A percentile compares a stretch with the other conserved stretches of the same genome.
Evolutionary conservation across 2,329 filamentous ascomycete genomes (phyloP).

Genomic region (Pyrenophora graminea): DNA sequence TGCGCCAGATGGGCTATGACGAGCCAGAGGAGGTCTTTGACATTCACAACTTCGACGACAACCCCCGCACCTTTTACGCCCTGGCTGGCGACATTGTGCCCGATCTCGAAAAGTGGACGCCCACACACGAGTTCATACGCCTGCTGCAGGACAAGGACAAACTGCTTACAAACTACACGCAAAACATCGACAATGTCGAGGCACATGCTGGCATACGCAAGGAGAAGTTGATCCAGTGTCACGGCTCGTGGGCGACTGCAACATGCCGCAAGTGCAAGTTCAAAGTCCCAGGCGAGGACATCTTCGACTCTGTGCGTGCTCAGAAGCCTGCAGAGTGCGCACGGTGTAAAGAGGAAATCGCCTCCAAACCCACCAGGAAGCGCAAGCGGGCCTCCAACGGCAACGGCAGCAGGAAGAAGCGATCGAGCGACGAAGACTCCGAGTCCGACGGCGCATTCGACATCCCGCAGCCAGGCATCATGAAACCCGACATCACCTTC

Average conservation of each 20-base stretch:
- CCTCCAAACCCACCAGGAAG: constrained; percentile 55
- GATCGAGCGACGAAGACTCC: constrained; percentile 60
- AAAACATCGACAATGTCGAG: constrained; percentile 98
- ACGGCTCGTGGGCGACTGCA: constrained; percentile 93
- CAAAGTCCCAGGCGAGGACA: constrained; percentile 72
- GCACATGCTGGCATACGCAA: constrained; percentile 78
- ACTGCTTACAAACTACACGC: constrained; percentile 94
- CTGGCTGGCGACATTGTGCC: constrained; percentile 91
- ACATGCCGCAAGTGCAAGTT: constrained; percentile 82
- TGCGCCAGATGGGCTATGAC: constrained; percentile 74
- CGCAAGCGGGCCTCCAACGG: constrained; percentile 58
- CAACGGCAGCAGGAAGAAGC: constrained; percentile 42
- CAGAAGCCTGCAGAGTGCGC: constrained; percentile 77
- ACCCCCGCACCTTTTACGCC: constrained; percentile 87
- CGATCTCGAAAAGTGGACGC: constrained; percentile 76
- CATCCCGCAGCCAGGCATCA: constrained; percentile 73
- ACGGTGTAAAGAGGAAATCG: constrained; percentile 65
- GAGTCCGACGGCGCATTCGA: constrained; percentile 66
- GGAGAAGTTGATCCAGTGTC: constrained; percentile 90
- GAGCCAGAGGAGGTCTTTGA: constrained; percentile 97
- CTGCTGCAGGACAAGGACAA: constrained; percentile 86
- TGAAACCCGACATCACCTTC: constrained; percentile 98
- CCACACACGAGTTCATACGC: constrained; percentile 91
- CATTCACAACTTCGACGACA: constrained; percentile 80
- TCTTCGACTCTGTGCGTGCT: constrained; percentile 78